Percentiles rank a stretch among this genome's conserved stretches.
Evolutionary conservation across 1,284 basidiomycete species (phyloP).

Genomic region (Entoloma clypeatum): DNA sequence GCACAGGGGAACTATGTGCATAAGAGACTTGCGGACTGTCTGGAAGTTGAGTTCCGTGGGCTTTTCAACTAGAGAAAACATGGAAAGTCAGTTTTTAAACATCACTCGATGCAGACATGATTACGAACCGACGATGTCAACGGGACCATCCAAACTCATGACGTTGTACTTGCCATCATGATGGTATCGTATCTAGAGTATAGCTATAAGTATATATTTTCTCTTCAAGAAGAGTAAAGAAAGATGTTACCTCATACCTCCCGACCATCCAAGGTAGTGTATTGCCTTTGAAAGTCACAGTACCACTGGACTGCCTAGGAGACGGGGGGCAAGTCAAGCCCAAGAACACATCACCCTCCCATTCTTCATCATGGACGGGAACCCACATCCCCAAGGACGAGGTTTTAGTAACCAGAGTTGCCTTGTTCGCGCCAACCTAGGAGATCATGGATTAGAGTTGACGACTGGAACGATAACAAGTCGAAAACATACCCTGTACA

Average conservation of each 20-base stretch:
- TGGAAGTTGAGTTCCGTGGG: conserved; percentile 60
- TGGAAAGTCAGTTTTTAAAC: conserved; percentile 11
- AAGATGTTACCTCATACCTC: conserved; percentile 72
- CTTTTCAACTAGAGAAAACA: conserved; percentile 53
- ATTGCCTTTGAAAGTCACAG: conserved; percentile 74
- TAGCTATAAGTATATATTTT: conserved; percentile 10
- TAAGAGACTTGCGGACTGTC: conserved; percentile 62
- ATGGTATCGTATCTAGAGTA: conserved; percentile 69
- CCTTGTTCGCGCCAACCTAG: conserved; percentile 84
- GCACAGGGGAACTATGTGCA: conserved; percentile 80
- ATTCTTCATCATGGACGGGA: conserved; percentile 88
- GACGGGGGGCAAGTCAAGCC: conserved; percentile 39
- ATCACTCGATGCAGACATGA: conserved; percentile 7
- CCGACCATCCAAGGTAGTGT: conserved; percentile 86
- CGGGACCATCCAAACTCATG: conserved; percentile 76
- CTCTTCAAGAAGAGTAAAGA: background rate
- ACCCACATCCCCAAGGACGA: conserved; percentile 90
- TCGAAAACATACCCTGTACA: conserved; percentile 62
- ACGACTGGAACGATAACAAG: conserved; percentile 4
- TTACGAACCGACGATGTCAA: conserved; percentile 82
- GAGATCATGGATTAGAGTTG: conserved; percentile 1
- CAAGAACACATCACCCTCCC: conserved; percentile 82
- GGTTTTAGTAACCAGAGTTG: conserved; percentile 80
- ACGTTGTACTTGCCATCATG: conserved; percentile 97
- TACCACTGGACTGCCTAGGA: conserved; percentile 54